Percentiles rank a stretch among this genome's conserved stretches.
These are phyloP conservation scores for Citrullus amarus DNA, from an alignment of 306 rosid genomes.

Conservation along the genomic window DNA sequence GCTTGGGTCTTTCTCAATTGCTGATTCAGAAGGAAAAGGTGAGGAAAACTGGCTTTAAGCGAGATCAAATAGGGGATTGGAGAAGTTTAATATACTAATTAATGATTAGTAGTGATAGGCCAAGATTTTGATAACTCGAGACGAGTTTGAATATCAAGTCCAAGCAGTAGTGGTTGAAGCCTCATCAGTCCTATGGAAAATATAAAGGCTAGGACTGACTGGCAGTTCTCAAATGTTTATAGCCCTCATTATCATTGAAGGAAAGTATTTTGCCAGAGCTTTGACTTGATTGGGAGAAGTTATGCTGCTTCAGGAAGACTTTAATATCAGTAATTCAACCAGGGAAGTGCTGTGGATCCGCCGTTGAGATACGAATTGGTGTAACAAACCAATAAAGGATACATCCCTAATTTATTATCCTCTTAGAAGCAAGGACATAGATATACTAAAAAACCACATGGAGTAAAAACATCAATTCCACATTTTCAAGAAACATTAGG, in stretches of 20 bases:
- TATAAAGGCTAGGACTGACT: not conserved
- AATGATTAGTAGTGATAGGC: not conserved
- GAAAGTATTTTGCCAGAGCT: not conserved
- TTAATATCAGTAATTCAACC: not conserved
- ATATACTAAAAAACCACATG: not conserved
- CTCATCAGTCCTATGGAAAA: not conserved
- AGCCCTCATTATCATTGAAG: not conserved
- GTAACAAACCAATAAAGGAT: not conserved
- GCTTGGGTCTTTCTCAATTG: not conserved
- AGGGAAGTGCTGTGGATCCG: not conserved
- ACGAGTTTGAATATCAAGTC: not conserved
- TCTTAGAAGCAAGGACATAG: not conserved
- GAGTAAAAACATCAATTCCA: not conserved
- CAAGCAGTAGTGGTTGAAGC: not conserved
- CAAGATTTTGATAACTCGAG: not conserved
- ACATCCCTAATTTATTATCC: not conserved
- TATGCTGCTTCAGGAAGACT: not conserved
- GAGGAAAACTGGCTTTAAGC: not conserved
- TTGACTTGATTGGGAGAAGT: not conserved
- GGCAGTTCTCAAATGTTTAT: not conserved
- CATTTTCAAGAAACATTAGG: not conserved
- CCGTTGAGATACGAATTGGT: not conserved
- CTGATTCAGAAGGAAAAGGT: not conserved
- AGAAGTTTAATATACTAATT: not conserved
- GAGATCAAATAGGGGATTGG: not conserved